These are phyloP conservation scores for Priceomyces fermenticarens DNA, from an alignment of 805 yeast species.

Conservation along the genomic window DNA sequence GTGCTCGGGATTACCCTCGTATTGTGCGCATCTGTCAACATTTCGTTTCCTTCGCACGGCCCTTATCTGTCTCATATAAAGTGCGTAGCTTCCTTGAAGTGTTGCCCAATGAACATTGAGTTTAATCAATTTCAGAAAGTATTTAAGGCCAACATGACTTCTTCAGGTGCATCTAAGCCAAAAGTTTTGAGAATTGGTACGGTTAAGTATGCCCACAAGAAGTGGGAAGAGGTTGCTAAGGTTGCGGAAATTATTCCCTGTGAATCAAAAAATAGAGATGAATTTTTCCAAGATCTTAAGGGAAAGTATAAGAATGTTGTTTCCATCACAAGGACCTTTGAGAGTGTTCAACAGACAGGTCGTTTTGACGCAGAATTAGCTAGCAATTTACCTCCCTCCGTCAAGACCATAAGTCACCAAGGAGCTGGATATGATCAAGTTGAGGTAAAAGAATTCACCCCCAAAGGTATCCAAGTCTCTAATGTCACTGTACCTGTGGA, in stretches of 20 bases:
- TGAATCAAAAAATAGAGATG: conserved; percentile 31
- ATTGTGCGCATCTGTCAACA: no score
- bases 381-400: conserved; percentile 49
- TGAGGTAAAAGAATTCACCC: conserved; percentile 51
- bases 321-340: conserved; percentile 52
- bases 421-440: conserved; percentile 82
- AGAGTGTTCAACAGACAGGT: conserved; percentile 53
- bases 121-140: neutral
- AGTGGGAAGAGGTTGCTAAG: conserved; percentile 57
- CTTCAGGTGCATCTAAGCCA: conserved; percentile 32
- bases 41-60: no score
- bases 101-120: no score
- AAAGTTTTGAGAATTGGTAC: conserved; percentile 66
- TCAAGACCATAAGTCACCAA: conserved; percentile 53
- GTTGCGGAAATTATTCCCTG: conserved; percentile 39
- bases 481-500: conserved; percentile 67
- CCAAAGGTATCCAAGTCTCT: conserved; percentile 58
- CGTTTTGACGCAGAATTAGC: conserved; percentile 63
- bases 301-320: conserved; percentile 43
- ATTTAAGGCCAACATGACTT: conserved; percentile 1
- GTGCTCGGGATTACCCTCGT: no score
- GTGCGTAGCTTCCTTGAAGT: no score
- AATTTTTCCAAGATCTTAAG: conserved; percentile 42
- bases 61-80: no score
- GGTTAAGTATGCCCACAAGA: conserved; percentile 55